These are phyloP conservation scores for Stachybotrys chartarum DNA, from an alignment of 2,329 filamentous ascomycete species.

Conservation along the genomic window DNA sequence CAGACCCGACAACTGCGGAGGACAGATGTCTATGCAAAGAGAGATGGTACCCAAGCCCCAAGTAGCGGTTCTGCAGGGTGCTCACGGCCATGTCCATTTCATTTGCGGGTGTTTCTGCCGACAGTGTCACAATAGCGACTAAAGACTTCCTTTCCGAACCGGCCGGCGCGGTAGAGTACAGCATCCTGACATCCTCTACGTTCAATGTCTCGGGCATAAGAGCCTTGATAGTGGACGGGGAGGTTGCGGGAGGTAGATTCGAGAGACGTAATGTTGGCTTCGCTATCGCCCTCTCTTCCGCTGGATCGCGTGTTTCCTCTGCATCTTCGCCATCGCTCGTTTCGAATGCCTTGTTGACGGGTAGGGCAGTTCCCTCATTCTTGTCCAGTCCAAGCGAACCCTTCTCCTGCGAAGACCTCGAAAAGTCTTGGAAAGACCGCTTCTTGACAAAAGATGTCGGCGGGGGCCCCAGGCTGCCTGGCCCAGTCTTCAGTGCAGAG, in stretches of 20 bases:
- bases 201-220: constrained; percentile 52
- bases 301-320: constrained; percentile 30
- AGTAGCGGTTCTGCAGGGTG: constrained; percentile 71
- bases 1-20: constrained; percentile 53
- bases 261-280: constrained; percentile 57
- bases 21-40: constrained; percentile 77
- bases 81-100: constrained; percentile 80
- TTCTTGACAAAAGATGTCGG: constrained; percentile 45
- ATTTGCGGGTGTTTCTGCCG: constrained; percentile 71
- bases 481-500: constrained; percentile 50
- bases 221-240: constrained; percentile 51
- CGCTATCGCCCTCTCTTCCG: constrained; percentile 51
- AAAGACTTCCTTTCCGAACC: constrained; percentile 61
- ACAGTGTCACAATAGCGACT: constrained; percentile 73
- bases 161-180: constrained; percentile 45
- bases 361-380: constrained; percentile 38
- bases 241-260: constrained; percentile 54
- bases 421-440: constrained; percentile 39
- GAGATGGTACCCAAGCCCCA: constrained; percentile 79
- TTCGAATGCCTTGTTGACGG: constrained; percentile 64
- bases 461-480: constrained; percentile 52
- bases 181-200: constrained; percentile 68
- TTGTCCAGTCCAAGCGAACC: constrained; percentile 29
- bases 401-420: constrained; percentile 21
- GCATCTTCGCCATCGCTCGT: constrained; percentile 55